Percentiles rank a stretch among this genome's conserved stretches.
These are phyloP conservation scores for Pichia kluyveri DNA, from an alignment of 805 yeast species.

Conservation along the genomic window DNA sequence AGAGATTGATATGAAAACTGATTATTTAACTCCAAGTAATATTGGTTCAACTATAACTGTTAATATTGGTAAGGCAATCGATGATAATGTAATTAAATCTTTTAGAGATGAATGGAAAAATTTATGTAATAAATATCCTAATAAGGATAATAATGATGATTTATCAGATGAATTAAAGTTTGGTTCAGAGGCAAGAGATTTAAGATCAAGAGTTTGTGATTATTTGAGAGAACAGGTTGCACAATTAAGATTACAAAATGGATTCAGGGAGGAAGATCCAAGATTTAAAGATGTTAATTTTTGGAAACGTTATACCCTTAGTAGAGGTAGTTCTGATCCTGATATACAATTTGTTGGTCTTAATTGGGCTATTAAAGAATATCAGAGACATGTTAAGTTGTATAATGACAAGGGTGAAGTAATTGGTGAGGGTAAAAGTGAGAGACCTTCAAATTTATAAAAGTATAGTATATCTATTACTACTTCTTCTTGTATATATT, in stretches of 20 bases:
- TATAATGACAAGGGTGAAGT: constrained; percentile 27
- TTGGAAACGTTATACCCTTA: constrained; percentile 61
- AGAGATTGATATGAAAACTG: constrained; percentile 44
- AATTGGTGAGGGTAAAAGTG: constrained; percentile 11
- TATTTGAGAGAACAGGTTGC: constrained; percentile 57
- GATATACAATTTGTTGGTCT: constrained; percentile 65
- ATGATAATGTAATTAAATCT: constrained; percentile 45
- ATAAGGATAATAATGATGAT: constrained; percentile 44
- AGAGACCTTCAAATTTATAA: constrained; percentile 10
- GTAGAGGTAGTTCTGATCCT: constrained; percentile 62
- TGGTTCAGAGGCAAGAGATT: constrained; percentile 55
- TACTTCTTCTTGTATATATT: too few species aligned
- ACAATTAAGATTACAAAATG: constrained; percentile 31
- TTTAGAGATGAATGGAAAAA: constrained; percentile 66
- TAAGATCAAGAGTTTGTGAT: constrained; percentile 65
- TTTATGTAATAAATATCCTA: constrained; percentile 46
- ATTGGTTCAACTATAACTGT: constrained; percentile 61
- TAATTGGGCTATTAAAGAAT: constrained; percentile 74
- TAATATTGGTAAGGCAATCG: constrained; percentile 62
- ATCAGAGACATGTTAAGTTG: constrained; percentile 36
- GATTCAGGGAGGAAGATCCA: constrained; percentile 52
- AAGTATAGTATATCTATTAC: not conserved
- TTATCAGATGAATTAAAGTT: constrained; percentile 50
- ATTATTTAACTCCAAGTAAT: constrained; percentile 37
- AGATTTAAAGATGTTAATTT: constrained; percentile 59